phyloP scores from a whole-genome alignment of 352 stramenopile species.

The Blastocystis sp. region DNA sequence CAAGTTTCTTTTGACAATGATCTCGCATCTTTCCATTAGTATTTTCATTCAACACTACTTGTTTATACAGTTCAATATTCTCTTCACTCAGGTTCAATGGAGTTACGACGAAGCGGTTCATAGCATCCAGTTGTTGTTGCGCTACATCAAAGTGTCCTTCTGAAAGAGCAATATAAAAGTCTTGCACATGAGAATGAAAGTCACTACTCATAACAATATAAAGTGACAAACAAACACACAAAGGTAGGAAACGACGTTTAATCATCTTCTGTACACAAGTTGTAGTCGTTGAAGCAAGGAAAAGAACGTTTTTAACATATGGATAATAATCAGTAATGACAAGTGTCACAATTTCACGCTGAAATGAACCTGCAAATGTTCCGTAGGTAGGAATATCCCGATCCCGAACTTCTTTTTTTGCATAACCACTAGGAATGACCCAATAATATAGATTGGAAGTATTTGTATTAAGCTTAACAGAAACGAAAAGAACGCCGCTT shows the following conservation, averaged over 20 bases:
- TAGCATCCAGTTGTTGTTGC: neutral
- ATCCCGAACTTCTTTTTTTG: neutral
- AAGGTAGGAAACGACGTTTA: slow-evolving; percentile 43
- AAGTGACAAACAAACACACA: slow-evolving; percentile 32
- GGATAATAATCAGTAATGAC: slow-evolving; percentile 27
- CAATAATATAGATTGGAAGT: neutral
- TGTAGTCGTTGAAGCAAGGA: neutral
- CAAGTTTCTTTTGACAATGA: slow-evolving; percentile 36
- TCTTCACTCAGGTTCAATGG: neutral
- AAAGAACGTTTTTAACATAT: neutral
- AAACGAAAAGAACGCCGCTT: neutral
- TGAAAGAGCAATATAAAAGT: slow-evolving; percentile 33
- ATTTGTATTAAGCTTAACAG: slow-evolving; percentile 4
- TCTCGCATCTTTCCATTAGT: neutral
- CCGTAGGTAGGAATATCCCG: neutral
- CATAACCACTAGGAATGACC: neutral
- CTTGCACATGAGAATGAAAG: slow-evolving; percentile 50
- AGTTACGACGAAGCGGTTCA: slow-evolving; percentile 6
- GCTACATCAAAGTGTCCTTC: slow-evolving; percentile 23
- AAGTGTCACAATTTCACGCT: slow-evolving; percentile 30
- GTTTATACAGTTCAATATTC: neutral
- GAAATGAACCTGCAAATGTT: neutral
- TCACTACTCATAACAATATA: slow-evolving; percentile 11
- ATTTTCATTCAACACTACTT: neutral
- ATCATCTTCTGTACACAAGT: neutral